A percentile compares a stretch with the other conserved stretches of the same genome.
Evolutionary conservation across 768 basidiomycete genomes (phyloP).

Genomic region (Suillus spraguei): DNA sequence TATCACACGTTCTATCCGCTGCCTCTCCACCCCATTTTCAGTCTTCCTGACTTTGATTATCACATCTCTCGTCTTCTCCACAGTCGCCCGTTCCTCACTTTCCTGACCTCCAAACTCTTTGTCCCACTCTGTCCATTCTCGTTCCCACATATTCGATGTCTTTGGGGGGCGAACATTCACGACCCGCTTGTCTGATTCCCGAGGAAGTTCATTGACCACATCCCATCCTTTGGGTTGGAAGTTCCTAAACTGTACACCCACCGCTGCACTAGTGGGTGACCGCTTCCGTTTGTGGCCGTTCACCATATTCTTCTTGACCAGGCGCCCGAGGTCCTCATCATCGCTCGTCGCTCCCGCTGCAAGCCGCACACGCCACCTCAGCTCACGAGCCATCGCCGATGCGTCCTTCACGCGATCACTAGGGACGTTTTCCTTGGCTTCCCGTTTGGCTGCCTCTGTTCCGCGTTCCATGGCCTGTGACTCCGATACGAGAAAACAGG

Average conservation of each 20-base stretch:
- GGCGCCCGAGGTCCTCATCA: slow-evolving; percentile 51
- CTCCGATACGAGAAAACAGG: slow-evolving; percentile 81
- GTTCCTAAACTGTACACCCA: slow-evolving; percentile 52
- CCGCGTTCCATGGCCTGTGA: slow-evolving; percentile 71
- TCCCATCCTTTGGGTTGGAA: slow-evolving; percentile 76
- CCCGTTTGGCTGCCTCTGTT: slow-evolving; percentile 69
- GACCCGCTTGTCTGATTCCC: slow-evolving; percentile 42
- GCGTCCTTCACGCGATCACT: slow-evolving; percentile 81
- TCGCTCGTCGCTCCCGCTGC: slow-evolving; percentile 67
- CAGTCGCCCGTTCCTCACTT: slow-evolving; percentile 37
- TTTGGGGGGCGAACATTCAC: slow-evolving; percentile 42
- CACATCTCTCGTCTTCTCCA: slow-evolving; percentile 48
- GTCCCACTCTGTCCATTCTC: slow-evolving; percentile 44
- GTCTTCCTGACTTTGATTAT: slow-evolving; percentile 62
- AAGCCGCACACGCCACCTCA: slow-evolving; percentile 79
- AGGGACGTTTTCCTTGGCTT: slow-evolving; percentile 82
- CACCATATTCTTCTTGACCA: slow-evolving; percentile 27
- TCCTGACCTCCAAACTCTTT: slow-evolving; percentile 30
- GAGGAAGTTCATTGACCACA: slow-evolving; percentile 42
- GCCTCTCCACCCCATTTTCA: slow-evolving; percentile 62
- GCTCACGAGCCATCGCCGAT: slow-evolving; percentile 76
- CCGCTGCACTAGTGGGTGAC: slow-evolving; percentile 23
- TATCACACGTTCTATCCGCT: slow-evolving; percentile 65
- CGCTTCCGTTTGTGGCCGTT: slow-evolving; percentile 44
- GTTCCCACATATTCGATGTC: slow-evolving; percentile 45